Evolutionary conservation across 2,329 filamentous ascomycete genomes (phyloP), one percentile per base, ranked within the genome.

Genomic region (Fusarium sambucinum): DNA sequence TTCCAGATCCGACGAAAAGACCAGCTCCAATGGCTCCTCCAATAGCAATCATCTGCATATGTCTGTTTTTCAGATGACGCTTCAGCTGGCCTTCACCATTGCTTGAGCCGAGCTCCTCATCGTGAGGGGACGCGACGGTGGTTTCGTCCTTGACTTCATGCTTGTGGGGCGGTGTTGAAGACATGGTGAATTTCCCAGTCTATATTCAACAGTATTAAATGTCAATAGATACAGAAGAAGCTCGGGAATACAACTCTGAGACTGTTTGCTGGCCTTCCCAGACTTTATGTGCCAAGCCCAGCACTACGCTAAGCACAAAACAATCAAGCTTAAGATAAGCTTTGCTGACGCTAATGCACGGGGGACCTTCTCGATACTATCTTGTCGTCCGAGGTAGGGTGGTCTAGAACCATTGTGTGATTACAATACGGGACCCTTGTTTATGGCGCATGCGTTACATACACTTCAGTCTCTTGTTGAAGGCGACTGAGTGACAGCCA

Each of bases 41-140:
- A 68, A 97, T 97, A 23, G 95, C 95, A 84, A 97, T 97, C 95
- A 97, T 97, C 83, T 97, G 94, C 77, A 97, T 79, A 82, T 98
- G 95, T 54, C 94, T 85, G 25, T 88, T 88, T 80, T 94, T 94
- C 70, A 97, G 81, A 77, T 89, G 89, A 74, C 93, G 85, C 57
- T 74, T 54, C 17, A 74, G 67, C 17, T 59, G 38, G n/a, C 71
- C 71, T 27, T 57, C 48, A 19, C 66, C 47, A 4, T 45, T 14
- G 7, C 55, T 50, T 2, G 57, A 37, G 32, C 64, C 66, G 13
- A 21, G 10, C 33, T 69, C 66, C 23, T 69, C 66, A 63, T 69
- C 66, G 17, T 67, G 66, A 44, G 57, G 52, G 2, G 46, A n/a
- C 11, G 41, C 19, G 57, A 69, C 54, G 23, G 45, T 40, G 3